Conservation (phyloP, 768 basidiomycete genomes). For the Hygrocybe coccinea region DNA sequence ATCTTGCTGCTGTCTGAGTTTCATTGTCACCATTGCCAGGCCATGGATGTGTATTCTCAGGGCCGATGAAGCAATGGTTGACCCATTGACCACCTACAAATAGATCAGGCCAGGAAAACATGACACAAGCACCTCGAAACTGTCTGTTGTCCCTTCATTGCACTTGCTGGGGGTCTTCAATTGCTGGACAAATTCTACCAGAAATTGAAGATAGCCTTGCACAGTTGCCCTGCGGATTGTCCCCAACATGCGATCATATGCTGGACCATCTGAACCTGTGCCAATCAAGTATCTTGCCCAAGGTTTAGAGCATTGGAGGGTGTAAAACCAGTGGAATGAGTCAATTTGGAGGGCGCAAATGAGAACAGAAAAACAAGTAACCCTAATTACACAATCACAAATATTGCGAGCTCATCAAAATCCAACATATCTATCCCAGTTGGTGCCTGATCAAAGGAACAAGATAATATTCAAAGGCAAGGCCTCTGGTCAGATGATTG, state of each 20-base stretch:
- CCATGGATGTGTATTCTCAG: slow-evolving; percentile 31
- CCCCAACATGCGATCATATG: slow-evolving; percentile 4
- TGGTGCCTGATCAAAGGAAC: slow-evolving; percentile 18
- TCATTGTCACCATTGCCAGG: slow-evolving; percentile 26
- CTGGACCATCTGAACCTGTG: not conserved
- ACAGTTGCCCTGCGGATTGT: slow-evolving; percentile 10
- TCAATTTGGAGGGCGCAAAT: too few species aligned
- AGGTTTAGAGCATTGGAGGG: too few species aligned
- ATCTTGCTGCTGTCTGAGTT: slow-evolving; percentile 27
- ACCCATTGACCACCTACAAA: slow-evolving; percentile 31
- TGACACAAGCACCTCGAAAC: slow-evolving; percentile 13
- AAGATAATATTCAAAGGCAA: slow-evolving; percentile 21
- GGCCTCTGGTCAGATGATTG: slow-evolving; percentile 3
- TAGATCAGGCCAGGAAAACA: slow-evolving; percentile 18
- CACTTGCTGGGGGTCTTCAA: slow-evolving; percentile 14
- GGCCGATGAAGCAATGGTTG: slow-evolving; percentile 24
- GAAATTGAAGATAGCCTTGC: not conserved
- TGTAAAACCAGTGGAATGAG: too few species aligned
- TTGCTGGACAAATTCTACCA: slow-evolving; percentile 16
- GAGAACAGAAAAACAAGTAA: too few species aligned
- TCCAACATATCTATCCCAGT: slow-evolving; percentile 18
- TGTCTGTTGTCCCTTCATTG: slow-evolving; percentile 13
- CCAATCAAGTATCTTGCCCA: too few species aligned
- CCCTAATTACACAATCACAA: too few species aligned
- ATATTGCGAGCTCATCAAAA: too few species aligned